Evolutionary conservation across 805 yeast species (phyloP), one percentile per base, ranked within the genome.

Genomic region (Candida namnaoensis): DNA sequence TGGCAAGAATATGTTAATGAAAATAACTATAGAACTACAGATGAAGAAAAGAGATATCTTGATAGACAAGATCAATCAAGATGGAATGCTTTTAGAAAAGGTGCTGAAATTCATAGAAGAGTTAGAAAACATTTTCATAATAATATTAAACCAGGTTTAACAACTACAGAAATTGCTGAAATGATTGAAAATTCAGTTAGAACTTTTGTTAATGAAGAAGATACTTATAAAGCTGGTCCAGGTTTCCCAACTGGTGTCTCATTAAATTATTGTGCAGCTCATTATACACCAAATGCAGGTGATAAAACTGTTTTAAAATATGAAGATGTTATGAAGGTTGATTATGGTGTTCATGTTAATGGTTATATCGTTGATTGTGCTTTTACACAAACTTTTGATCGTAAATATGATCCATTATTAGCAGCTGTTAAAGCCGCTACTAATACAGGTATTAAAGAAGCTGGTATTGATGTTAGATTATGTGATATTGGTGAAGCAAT

Each of bases 211-310:
- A 82, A 82, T 39, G 70, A 68, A 41, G 59, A 62, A 30, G 82
- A 80, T 52, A 71, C 78, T 36, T 72, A 75, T 28, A 71, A 74
- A 46, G 93, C 88, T 14, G 99, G 99, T 34, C 78, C 90, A 54
- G 99, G 98, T 6, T 93, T 93, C 73, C 99, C 99, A 39, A 88
- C 97, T n/a, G 99, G 99, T 44, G 74, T 93, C 34, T 87, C 96
- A 1, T 63, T 91, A 48, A 93, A 93, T 64, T 85, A 88, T 57
- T 82, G 88, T 57, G 99, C 99, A 25, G 99, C 99, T 0, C 99
- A 93, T 61, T 93, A 88, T 64, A 91, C 98, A 0, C 99, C 99
- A 12, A 93, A 93, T 65, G 82, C 91, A 5, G 96, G 96, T 11
- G 99, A 93, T 61, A 87, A 79, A 54, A 74, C 86, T 7, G 83